A percentile compares a stretch with the other conserved stretches of the same genome.
Evolutionary conservation across 768 basidiomycete genomes (phyloP).

Genomic region (Boletus subcaerulescens): DNA sequence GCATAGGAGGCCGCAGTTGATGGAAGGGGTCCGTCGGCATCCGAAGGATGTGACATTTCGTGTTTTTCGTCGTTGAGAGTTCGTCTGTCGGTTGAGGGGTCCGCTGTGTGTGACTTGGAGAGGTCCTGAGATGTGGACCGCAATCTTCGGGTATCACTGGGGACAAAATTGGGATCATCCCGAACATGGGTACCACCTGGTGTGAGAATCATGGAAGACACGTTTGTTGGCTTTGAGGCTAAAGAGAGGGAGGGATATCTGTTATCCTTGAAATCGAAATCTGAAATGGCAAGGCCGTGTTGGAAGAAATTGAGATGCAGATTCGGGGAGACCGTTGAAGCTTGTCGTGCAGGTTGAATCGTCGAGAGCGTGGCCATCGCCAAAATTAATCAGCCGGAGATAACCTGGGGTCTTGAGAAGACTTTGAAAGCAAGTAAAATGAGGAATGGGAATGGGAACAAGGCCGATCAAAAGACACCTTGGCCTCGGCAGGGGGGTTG

Average conservation of each 20-base stretch:
- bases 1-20: conserved; percentile 42
- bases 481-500: background rate
- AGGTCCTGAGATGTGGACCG: conserved; percentile 11
- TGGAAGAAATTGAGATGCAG: conserved; percentile 45
- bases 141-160: conserved; percentile 12
- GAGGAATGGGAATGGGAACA: conserved; percentile 4
- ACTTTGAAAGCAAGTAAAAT: conserved; percentile 6
- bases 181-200: conserved; percentile 29
- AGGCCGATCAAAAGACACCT: conserved; percentile 2
- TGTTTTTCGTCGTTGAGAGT: conserved; percentile 23
- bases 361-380: conserved; percentile 47
- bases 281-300: conserved; percentile 51
- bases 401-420: conserved; percentile 15
- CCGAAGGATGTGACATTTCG: conserved; percentile 14
- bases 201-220: conserved; percentile 29
- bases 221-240: conserved; percentile 20
- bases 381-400: conserved; percentile 22
- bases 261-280: conserved; percentile 62
- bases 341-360: conserved; percentile 45
- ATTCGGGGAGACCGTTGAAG: conserved; percentile 34
- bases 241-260: conserved; percentile 46
- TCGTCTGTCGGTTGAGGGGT: conserved; percentile 23
- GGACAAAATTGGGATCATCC: conserved; percentile 9
- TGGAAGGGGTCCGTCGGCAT: conserved; percentile 20
- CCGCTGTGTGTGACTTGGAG: conserved; percentile 13